These are phyloP conservation scores for Lodderomyces margitis DNA, from an alignment of 1,139 yeast genomes.

Conservation along the genomic window DNA sequence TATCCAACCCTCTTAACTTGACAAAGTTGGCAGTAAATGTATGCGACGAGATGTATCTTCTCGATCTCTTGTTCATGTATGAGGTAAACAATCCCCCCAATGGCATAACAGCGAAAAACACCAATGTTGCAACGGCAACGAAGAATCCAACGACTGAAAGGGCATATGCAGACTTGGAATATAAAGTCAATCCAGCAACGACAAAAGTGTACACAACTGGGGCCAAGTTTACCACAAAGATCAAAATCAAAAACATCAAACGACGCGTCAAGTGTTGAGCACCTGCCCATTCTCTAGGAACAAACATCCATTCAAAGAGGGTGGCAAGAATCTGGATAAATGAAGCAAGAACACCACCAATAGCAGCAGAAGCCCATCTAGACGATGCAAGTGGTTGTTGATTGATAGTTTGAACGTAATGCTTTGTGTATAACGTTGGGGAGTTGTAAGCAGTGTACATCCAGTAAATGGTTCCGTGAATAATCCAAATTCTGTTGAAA, in stretches of 20 bases:
- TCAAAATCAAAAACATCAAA: slow-evolving; percentile 65
- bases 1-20: slow-evolving; percentile 78
- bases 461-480: slow-evolving; percentile 89
- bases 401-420: slow-evolving; percentile 79
- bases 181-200: slow-evolving; percentile 67
- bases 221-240: slow-evolving; percentile 72
- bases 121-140: slow-evolving; percentile 76
- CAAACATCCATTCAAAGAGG: slow-evolving; percentile 90
- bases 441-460: slow-evolving; percentile 92
- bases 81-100: slow-evolving; percentile 95
- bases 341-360: slow-evolving; percentile 89
- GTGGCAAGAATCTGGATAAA: slow-evolving; percentile 85
- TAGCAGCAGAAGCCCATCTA: slow-evolving; percentile 88
- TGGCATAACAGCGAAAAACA: slow-evolving; percentile 93
- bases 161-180: slow-evolving; percentile 74
- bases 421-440: slow-evolving; percentile 83
- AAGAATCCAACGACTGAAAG: slow-evolving; percentile 89
- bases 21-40: slow-evolving; percentile 93
- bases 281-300: slow-evolving; percentile 98
- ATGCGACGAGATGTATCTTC: slow-evolving; percentile 91
- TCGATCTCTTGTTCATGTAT: slow-evolving; percentile 82
- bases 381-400: slow-evolving; percentile 86
- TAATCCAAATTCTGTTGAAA: slow-evolving; percentile 97
- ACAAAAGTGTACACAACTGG: slow-evolving; percentile 87
- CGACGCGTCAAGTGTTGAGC: slow-evolving; percentile 96